A percentile compares a stretch with the other conserved stretches of the same genome.
phyloP scores from a whole-genome alignment of 169 alveolate genomes.

The Perkinsus marinus region DNA sequence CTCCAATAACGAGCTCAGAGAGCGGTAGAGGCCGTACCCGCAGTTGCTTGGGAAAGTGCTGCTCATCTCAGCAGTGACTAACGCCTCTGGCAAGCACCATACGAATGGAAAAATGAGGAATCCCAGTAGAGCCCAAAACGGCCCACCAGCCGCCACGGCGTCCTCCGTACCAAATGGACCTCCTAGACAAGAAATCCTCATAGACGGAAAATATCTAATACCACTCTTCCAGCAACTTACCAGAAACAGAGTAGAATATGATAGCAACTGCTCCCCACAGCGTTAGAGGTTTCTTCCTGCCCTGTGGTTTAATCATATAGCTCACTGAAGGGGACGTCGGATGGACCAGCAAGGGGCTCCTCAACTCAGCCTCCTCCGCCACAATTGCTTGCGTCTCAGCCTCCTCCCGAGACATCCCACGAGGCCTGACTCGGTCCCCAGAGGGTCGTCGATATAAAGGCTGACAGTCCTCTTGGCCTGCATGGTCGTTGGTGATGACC shows the following conservation, averaged over 20 bases:
- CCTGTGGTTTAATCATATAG: neutral
- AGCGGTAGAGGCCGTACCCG: neutral
- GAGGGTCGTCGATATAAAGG: neutral
- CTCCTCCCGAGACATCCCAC: neutral
- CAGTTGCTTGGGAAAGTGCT: neutral
- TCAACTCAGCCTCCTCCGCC: neutral
- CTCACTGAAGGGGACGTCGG: neutral
- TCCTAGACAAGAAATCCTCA: neutral
- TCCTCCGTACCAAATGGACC: neutral
- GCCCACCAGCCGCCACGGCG: neutral
- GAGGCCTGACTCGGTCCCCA: neutral
- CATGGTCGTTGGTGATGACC: no score
- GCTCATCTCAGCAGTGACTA: neutral
- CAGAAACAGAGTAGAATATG: neutral
- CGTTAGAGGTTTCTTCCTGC: neutral
- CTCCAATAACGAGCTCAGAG: no score
- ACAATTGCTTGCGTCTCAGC: neutral
- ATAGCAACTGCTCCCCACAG: neutral
- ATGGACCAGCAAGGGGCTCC: neutral
- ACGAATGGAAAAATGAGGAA: neutral
- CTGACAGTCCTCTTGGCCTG: no score
- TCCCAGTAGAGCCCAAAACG: neutral
- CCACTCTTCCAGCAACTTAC: no score
- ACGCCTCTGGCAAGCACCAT: neutral
- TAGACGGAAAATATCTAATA: no score